These are phyloP conservation scores for Fusarium coicis DNA, from an alignment of 2,329 filamentous ascomycete species.

Conservation along the genomic window DNA sequence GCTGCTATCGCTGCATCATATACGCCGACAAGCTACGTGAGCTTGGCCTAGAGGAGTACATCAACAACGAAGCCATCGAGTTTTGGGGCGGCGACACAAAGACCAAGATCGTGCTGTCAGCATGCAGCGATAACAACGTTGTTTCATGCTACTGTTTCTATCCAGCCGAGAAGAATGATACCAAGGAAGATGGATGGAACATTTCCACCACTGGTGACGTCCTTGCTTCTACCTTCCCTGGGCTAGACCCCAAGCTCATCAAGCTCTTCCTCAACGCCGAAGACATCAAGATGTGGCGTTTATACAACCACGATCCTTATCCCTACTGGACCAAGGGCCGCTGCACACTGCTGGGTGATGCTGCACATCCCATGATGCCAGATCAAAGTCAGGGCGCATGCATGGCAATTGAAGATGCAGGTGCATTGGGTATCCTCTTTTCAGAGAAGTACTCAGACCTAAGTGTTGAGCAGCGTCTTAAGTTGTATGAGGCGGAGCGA, in stretches of 20 bases:
- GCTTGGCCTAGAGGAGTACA: slow-evolving; percentile 5
- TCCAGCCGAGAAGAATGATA: slow-evolving; percentile 66
- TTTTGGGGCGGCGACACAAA: slow-evolving; percentile 69
- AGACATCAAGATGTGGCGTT: slow-evolving; percentile 69
- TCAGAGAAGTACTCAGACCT: slow-evolving; percentile 3
- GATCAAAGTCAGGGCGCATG: slow-evolving; percentile 20
- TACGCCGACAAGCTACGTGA: slow-evolving; percentile 12
- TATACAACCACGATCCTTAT: slow-evolving; percentile 56
- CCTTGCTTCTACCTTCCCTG: slow-evolving; percentile 65
- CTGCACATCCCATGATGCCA: slow-evolving; percentile 27
- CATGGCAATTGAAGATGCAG: slow-evolving; percentile 14
- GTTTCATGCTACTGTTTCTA: slow-evolving; percentile 75
- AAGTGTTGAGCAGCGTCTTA: background rate
- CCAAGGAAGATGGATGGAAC: slow-evolving; percentile 65
- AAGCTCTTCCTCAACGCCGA: slow-evolving; percentile 65
- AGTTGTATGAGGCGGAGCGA: slow-evolving; percentile 8
- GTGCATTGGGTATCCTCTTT: background rate
- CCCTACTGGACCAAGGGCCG: slow-evolving; percentile 21
- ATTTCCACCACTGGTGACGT: slow-evolving; percentile 61
- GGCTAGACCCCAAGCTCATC: slow-evolving; percentile 66
- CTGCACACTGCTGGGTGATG: slow-evolving; percentile 21
- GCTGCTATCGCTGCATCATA: slow-evolving; percentile 15
- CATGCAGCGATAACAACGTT: slow-evolving; percentile 68
- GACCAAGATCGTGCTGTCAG: slow-evolving; percentile 72
- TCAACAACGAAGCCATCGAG: slow-evolving; percentile 60